Evolutionary conservation across 768 basidiomycete genomes (phyloP), one percentile per base, ranked within the genome.

Genomic region (Russula olivacea): DNA sequence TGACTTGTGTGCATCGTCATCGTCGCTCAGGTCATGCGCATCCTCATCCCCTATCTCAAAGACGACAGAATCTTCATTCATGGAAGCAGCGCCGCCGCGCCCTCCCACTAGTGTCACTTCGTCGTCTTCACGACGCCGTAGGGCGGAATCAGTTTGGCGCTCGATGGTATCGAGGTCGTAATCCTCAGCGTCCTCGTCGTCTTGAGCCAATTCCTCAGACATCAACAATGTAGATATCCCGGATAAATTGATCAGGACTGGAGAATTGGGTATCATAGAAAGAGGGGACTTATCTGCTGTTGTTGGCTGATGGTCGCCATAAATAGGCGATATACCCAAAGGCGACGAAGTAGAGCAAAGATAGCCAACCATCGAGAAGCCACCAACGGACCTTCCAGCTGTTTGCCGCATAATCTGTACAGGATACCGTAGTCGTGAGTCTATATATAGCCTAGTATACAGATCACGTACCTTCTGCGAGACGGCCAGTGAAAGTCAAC

Each of bases 141-240:
- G 73, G 36, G 6, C 38, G 14, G 38, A 40, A 17, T 76, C 73
- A 2, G 79, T 78, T 38, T 86, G 84, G 56, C 70, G 76, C 68
- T 86, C 82, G 58, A 94, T 77, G 15, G 88, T 78, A 68, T 93
- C 93, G 30, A 92, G 78, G 70, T 94, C 93, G 69, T 93, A 95
- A 71, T 94, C 89, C 71, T 97, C 91, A 0, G 92, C 95, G 67
- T 95, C 94, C 69, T 89, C 87, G 71, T 95, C 93, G 69, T 94
- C 89, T 76, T 95, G 93, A 28, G 97, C 93, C 57, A 98, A 75
- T 76, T 99, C 97, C 67, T 98, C 95, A 28, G 92, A 95, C 89
- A 98, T 94, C 40, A 93, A 86, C 65, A 99, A 84, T 73, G 88
- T 90, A 67, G 71, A 80, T 68, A 80, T 76, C 76, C 25, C 41